Percentiles rank a stretch among this genome's conserved stretches.
Evolutionary conservation across 495 filamentous ascomycete species (phyloP).

Genomic region (Durotheca rogersii): DNA sequence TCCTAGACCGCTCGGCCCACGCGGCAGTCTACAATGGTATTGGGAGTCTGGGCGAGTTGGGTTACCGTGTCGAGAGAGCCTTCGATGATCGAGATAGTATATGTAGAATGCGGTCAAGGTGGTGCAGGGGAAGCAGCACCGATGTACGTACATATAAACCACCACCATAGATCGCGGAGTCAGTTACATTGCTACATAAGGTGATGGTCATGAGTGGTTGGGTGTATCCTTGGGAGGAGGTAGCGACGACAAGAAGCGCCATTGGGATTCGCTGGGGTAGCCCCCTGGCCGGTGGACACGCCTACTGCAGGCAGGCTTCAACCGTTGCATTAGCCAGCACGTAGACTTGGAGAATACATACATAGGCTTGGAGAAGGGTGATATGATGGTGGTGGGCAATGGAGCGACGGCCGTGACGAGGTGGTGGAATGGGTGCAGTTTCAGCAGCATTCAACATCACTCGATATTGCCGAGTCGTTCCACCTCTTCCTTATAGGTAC

Average conservation of each 20-base stretch:
- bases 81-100: slow-evolving; percentile 6
- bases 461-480: slow-evolving; percentile 21
- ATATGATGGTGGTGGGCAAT: slow-evolving; percentile 23
- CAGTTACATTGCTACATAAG: no score
- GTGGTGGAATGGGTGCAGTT: slow-evolving; percentile 21
- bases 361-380: background rate
- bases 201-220: slow-evolving; percentile 9
- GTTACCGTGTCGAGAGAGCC: slow-evolving; percentile 16
- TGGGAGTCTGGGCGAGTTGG: slow-evolving; percentile 8
- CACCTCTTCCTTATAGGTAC: slow-evolving; percentile 9
- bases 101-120: slow-evolving; percentile 8
- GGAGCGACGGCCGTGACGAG: slow-evolving; percentile 24
- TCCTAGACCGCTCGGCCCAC: slow-evolving; percentile 1
- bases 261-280: slow-evolving; percentile 22
- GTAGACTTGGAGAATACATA: slow-evolving; percentile 20
- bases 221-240: slow-evolving; percentile 18
- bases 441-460: slow-evolving; percentile 20
- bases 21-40: slow-evolving; percentile 11
- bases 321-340: slow-evolving; percentile 26
- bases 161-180: slow-evolving; percentile 22
- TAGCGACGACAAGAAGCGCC: slow-evolving; percentile 5
- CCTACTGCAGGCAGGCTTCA: slow-evolving; percentile 19
- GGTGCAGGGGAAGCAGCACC: slow-evolving; percentile 4
- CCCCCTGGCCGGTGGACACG: slow-evolving; percentile 14
- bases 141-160: no score